These are phyloP conservation scores for Hymenoscyphus scutula DNA, from an alignment of 2,329 filamentous ascomycete genomes.

Conservation along the genomic window DNA sequence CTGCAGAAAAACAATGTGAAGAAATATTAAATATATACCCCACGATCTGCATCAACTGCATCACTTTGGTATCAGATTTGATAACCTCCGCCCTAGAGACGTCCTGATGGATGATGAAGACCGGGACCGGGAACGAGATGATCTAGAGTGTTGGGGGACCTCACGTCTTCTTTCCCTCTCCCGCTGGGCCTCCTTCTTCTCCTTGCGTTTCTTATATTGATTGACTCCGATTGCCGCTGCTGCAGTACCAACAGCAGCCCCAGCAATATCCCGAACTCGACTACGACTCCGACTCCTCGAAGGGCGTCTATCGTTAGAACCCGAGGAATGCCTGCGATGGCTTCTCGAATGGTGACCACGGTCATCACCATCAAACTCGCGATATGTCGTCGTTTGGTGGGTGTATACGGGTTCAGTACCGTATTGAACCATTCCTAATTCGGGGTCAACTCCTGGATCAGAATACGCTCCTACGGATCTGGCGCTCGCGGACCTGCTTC, in stretches of 20 bases:
- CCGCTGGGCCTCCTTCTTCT: slow-evolving; percentile 39
- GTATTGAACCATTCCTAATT: slow-evolving; percentile 68
- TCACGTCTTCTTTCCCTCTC: slow-evolving; percentile 38
- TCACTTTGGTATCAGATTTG: slow-evolving; percentile 34
- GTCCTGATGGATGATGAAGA: slow-evolving; percentile 34
- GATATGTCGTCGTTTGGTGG: slow-evolving; percentile 34
- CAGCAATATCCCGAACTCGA: slow-evolving; percentile 53
- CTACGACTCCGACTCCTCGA: slow-evolving; percentile 45
- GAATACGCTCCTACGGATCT: slow-evolving; percentile 49
- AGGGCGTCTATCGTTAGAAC: slow-evolving; percentile 26
- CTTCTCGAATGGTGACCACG: slow-evolving; percentile 26
- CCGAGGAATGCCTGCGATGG: slow-evolving; percentile 28
- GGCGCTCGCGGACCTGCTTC: slow-evolving; percentile 43
- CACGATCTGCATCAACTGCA: slow-evolving; percentile 17
- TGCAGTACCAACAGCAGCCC: slow-evolving; percentile 53
- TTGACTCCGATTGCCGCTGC: slow-evolving; percentile 63
- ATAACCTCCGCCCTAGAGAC: slow-evolving; percentile 32
- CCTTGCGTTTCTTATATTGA: slow-evolving; percentile 52
- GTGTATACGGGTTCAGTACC: slow-evolving; percentile 55
- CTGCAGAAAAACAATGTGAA: slow-evolving; percentile 19
- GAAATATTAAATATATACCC: slow-evolving; percentile 17
- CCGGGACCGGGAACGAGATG: slow-evolving; percentile 32
- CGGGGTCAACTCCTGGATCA: slow-evolving; percentile 55
- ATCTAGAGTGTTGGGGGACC: slow-evolving; percentile 35
- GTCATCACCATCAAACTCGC: slow-evolving; percentile 24